Evolutionary conservation across 768 basidiomycete genomes (phyloP).

Genomic region (Boletus rubropictus): DNA sequence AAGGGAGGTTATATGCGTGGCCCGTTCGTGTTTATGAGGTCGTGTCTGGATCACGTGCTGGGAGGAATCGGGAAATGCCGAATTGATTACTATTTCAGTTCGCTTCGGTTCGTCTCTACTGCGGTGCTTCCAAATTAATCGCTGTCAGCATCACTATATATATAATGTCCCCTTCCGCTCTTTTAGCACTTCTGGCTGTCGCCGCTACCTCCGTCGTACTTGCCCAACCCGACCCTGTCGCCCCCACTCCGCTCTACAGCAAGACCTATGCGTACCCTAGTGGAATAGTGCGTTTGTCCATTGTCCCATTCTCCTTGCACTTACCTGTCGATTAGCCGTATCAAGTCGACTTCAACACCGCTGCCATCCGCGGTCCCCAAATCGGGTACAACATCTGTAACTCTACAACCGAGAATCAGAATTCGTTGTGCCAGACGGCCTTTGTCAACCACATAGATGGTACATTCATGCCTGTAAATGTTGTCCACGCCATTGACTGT

Average conservation of each 20-base stretch:
- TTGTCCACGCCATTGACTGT: not conserved
- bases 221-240: constrained; percentile 35
- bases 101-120: not conserved
- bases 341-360: constrained; percentile 39
- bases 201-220: constrained; percentile 30
- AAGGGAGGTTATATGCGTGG: constrained; percentile 8
- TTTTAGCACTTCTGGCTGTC: constrained; percentile 33
- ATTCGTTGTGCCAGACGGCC: constrained; percentile 65
- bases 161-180: constrained; percentile 38
- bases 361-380: constrained; percentile 49
- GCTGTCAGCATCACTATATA: not conserved
- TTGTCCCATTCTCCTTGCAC: not conserved
- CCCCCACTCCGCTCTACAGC: constrained; percentile 40
- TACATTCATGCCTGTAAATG: not conserved
- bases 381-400: constrained; percentile 65
- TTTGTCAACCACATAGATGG: constrained; percentile 56
- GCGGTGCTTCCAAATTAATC: not conserved
- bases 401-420: constrained; percentile 53
- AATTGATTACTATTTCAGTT: constrained; percentile 14
- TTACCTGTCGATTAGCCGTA: constrained; percentile 36
- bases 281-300: constrained; percentile 34
- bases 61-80: constrained; percentile 6
- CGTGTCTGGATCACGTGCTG: constrained; percentile 29
- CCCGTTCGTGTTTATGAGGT: constrained; percentile 17
- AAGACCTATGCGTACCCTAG: constrained; percentile 42